phyloP scores from a whole-genome alignment of 202 grass and related monocot species.

The Saccharum hybrid region DNA sequence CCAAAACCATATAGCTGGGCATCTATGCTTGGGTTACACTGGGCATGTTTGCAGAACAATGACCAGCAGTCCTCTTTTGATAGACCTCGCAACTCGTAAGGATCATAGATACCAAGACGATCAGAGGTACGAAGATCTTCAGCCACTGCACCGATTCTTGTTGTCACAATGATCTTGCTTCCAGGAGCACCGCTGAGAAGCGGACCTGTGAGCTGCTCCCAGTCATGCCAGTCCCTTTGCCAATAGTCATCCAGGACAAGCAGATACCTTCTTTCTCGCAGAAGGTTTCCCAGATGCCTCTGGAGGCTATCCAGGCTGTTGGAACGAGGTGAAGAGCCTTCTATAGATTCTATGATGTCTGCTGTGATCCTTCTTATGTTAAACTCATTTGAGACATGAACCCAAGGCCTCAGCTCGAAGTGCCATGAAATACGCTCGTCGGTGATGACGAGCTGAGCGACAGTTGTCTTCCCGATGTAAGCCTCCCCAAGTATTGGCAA shows the following conservation, averaged over 20 bases:
- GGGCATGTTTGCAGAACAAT: conserved; percentile 31
- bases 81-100: conserved; percentile 29
- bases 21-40: not conserved
- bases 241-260: conserved; percentile 61
- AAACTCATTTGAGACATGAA: conserved; percentile 50
- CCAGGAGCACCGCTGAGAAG: conserved; percentile 17
- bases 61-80: conserved; percentile 44
- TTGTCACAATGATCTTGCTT: conserved; percentile 66
- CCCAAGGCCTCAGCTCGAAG: conserved; percentile 56
- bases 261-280: conserved; percentile 47
- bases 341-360: conserved; percentile 54
- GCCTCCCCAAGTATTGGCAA: conserved; percentile 32
- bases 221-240: conserved; percentile 23
- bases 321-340: not conserved
- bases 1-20: not conserved
- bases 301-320: conserved; percentile 40
- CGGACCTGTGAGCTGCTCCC: conserved; percentile 26
- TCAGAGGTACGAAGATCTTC: not conserved
- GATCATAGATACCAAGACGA: not conserved
- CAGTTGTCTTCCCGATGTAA: conserved; percentile 53
- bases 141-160: conserved; percentile 23
- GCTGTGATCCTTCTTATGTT: conserved; percentile 28
- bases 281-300: not conserved
- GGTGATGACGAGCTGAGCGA: conserved; percentile 46
- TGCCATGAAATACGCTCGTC: not conserved